Evolutionary conservation across 192 early-diverging fungal species (phyloP).

Genomic region (Umbelopsis sp.): DNA sequence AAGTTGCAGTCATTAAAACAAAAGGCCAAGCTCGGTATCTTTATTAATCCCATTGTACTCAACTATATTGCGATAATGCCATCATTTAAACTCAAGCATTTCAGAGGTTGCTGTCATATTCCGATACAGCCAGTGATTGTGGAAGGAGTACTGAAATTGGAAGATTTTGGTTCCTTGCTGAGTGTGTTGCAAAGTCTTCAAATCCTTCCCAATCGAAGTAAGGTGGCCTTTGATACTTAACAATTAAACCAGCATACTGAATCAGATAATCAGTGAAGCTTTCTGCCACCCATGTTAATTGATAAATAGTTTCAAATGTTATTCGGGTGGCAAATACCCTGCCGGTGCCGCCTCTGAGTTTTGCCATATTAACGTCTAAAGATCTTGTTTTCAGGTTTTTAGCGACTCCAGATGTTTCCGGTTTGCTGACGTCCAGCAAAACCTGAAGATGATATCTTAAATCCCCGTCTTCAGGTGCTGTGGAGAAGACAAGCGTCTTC

Average conservation of each 20-base stretch:
- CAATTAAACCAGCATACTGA: slow-evolving; percentile 8
- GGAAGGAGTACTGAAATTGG: slow-evolving; percentile 1
- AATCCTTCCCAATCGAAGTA: not conserved
- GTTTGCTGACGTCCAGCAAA: not conserved
- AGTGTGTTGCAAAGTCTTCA: not conserved
- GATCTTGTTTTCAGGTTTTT: slow-evolving; percentile 8
- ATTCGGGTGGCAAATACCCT: slow-evolving; percentile 4
- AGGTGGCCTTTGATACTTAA: not conserved
- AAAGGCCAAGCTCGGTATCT: slow-evolving; percentile 1
- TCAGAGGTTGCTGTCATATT: slow-evolving; percentile 4
- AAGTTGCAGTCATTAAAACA: not conserved
- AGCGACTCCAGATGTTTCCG: slow-evolving; percentile 6
- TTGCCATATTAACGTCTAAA: slow-evolving; percentile 9
- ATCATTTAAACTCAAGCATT: not conserved
- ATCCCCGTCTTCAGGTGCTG: not conserved
- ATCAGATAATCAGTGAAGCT: slow-evolving; percentile 8
- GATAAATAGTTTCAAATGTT: not conserved
- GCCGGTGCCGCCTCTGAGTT: not conserved
- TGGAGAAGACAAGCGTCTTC: not conserved
- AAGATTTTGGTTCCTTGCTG: slow-evolving; percentile 8
- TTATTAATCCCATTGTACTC: not conserved
- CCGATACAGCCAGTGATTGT: slow-evolving; percentile 4
- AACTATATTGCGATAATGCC: slow-evolving; percentile 1
- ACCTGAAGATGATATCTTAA: not conserved
- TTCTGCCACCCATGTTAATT: slow-evolving; percentile 7